Percentiles rank a stretch among this genome's conserved stretches.
Evolutionary conservation across 2,329 filamentous ascomycete genomes (phyloP).

Genomic region (Verticillium nonalfalfae): DNA sequence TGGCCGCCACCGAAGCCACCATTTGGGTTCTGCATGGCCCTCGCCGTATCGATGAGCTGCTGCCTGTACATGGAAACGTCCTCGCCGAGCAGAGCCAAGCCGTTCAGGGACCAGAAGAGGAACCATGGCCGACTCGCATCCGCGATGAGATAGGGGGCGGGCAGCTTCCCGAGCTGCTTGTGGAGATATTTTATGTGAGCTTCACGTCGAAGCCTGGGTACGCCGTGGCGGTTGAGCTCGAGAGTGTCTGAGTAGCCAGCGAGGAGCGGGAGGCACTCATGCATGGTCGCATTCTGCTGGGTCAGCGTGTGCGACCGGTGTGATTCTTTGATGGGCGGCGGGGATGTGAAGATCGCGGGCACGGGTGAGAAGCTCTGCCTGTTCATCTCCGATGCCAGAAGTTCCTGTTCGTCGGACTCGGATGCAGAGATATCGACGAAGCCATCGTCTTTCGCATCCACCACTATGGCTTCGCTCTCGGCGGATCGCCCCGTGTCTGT

Average conservation of each 20-base stretch:
- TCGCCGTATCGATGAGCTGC: slow-evolving; percentile 67
- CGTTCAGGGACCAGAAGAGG: slow-evolving; percentile 84
- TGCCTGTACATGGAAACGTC: slow-evolving; percentile 63
- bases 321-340: slow-evolving; percentile 63
- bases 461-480: background rate
- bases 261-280: slow-evolving; percentile 65
- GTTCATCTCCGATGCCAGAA: background rate
- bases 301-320: slow-evolving; percentile 61
- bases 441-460: slow-evolving; percentile 1
- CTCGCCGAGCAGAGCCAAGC: slow-evolving; percentile 68
- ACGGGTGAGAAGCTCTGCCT: slow-evolving; percentile 21
- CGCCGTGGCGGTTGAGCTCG: slow-evolving; percentile 61
- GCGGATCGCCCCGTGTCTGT: background rate
- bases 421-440: slow-evolving; percentile 8
- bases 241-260: slow-evolving; percentile 41
- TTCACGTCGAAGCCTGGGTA: slow-evolving; percentile 66
- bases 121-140: slow-evolving; percentile 93
- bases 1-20: slow-evolving; percentile 94
- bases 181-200: slow-evolving; percentile 58
- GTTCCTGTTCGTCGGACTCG: slow-evolving; percentile 1
- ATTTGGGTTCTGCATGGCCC: slow-evolving; percentile 70
- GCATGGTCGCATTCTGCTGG: slow-evolving; percentile 51
- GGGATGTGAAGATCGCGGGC: slow-evolving; percentile 50
- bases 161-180: slow-evolving; percentile 53
- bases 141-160: slow-evolving; percentile 62